A percentile compares a stretch with the other conserved stretches of the same genome.
Evolutionary conservation across 1,139 yeast species (phyloP).

Genomic region (Schwanniomyces etchellsii): DNA sequence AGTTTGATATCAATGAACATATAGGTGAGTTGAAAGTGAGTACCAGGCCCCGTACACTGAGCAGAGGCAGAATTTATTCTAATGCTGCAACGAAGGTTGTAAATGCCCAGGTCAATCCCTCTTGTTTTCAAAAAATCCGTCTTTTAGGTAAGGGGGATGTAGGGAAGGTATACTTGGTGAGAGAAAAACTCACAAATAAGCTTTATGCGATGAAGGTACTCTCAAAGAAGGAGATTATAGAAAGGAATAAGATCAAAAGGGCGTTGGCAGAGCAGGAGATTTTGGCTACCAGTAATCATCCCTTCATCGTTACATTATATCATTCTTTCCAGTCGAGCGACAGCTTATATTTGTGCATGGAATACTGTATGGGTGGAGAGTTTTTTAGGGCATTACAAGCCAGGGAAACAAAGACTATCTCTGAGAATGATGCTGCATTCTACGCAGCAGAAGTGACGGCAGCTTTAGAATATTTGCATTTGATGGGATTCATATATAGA

Average conservation of each 20-base stretch:
- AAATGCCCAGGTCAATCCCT: slow-evolving; percentile 78
- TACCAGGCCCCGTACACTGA: slow-evolving; percentile 45
- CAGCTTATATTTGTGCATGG: slow-evolving; percentile 93
- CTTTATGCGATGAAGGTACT: slow-evolving; percentile 91
- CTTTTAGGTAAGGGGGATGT: slow-evolving; percentile 96
- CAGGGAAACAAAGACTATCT: slow-evolving; percentile 76
- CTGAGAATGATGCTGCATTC: slow-evolving; percentile 85
- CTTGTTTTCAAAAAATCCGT: slow-evolving; percentile 82
- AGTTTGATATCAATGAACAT: slow-evolving; percentile 43
- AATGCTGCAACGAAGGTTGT: slow-evolving; percentile 66
- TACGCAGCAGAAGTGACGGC: slow-evolving; percentile 98
- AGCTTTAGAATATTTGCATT: slow-evolving; percentile 88
- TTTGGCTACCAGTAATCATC: slow-evolving; percentile 91
- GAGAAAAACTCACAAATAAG: slow-evolving; percentile 69
- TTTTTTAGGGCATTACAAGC: slow-evolving; percentile 95
- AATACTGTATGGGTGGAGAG: slow-evolving; percentile 99
- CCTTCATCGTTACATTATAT: slow-evolving; percentile 91
- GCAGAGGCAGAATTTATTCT: slow-evolving; percentile 63
- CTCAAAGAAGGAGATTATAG: slow-evolving; percentile 88
- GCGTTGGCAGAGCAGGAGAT: slow-evolving; percentile 97
- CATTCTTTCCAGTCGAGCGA: slow-evolving; percentile 96
- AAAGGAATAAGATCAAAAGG: slow-evolving; percentile 88
- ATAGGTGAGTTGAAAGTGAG: slow-evolving; percentile 48
- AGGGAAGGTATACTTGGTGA: slow-evolving; percentile 89
- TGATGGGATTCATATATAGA: slow-evolving; percentile 94